phyloP scores from a whole-genome alignment of 2,329 filamentous ascomycete species.

The Grosmannia huntii region DNA sequence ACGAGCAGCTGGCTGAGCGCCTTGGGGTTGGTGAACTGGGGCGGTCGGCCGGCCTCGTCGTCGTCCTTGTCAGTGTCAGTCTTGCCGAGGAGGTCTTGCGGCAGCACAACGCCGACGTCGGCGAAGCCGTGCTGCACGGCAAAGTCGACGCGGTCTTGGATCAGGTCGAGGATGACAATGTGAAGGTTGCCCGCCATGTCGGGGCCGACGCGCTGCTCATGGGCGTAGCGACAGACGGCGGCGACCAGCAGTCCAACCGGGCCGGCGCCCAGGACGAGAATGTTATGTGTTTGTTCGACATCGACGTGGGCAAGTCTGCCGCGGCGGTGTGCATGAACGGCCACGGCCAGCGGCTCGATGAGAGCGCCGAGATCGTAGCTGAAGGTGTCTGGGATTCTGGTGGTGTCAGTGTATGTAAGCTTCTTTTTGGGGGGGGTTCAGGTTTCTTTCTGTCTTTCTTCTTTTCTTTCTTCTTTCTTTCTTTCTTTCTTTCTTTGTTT shows the following conservation, averaged over 20 bases:
- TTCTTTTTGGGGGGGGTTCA: too few species aligned
- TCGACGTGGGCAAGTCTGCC: constrained; percentile 26
- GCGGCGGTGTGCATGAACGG: constrained; percentile 41
- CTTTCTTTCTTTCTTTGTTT: too few species aligned
- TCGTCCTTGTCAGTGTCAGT: constrained; percentile 40
- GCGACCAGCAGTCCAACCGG: constrained; percentile 47
- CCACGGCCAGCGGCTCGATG: constrained; percentile 45
- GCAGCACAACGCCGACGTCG: constrained; percentile 37
- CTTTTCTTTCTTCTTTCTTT: background rate
- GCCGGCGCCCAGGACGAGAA: constrained; percentile 47
- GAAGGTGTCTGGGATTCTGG: constrained; percentile 31
- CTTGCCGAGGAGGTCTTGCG: constrained; percentile 32
- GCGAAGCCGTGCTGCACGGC: constrained; percentile 43
- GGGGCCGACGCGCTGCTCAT: constrained; percentile 24
- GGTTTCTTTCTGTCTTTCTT: background rate
- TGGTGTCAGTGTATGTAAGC: background rate
- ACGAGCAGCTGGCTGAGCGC: constrained; percentile 19
- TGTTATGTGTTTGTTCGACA: constrained; percentile 6
- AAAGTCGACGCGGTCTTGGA: constrained; percentile 43
- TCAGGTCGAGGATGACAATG: constrained; percentile 43
- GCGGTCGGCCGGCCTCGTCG: constrained; percentile 30
- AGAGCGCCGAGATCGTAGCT: constrained; percentile 42
- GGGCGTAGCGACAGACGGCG: constrained; percentile 31
- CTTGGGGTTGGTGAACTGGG: constrained; percentile 26
- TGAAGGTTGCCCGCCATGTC: constrained; percentile 18